A percentile compares a stretch with the other conserved stretches of the same genome.
Conservation (phyloP, 2,329 filamentous ascomycete species). For the Colletotrichum tanaceti region DNA sequence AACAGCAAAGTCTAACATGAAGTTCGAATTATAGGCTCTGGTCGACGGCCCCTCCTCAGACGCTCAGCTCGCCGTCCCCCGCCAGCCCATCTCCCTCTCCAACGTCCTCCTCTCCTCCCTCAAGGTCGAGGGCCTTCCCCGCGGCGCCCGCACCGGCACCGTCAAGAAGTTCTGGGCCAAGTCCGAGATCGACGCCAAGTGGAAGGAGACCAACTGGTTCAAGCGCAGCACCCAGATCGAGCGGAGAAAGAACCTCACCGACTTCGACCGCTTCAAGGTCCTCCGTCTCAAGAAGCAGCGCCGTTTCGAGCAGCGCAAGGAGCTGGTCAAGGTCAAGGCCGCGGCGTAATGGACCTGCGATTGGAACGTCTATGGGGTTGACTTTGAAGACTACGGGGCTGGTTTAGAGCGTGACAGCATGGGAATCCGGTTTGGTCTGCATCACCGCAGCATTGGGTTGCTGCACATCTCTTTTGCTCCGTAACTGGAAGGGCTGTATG, state of each 20-base stretch:
- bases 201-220: slow-evolving; percentile 90
- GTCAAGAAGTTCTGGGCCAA: slow-evolving; percentile 93
- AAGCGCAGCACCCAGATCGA: slow-evolving; percentile 90
- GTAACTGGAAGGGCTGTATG: slow-evolving; percentile 72
- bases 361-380: slow-evolving; percentile 38
- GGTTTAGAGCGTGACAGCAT: slow-evolving; percentile 44
- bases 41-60: slow-evolving; percentile 93
- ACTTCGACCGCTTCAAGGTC: slow-evolving; percentile 99
- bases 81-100: slow-evolving; percentile 86
- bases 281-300: slow-evolving; percentile 99
- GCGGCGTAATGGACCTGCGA: slow-evolving; percentile 69
- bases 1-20: slow-evolving; percentile 14
- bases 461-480: slow-evolving; percentile 69
- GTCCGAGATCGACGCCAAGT: slow-evolving; percentile 91
- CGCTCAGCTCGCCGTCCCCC: slow-evolving; percentile 81
- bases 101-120: slow-evolving; percentile 90
- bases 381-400: slow-evolving; percentile 41
- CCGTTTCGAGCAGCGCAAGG: slow-evolving; percentile 97
- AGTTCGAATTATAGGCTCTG: slow-evolving; percentile 75
- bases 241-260: slow-evolving; percentile 90
- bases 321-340: slow-evolving; percentile 91
- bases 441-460: slow-evolving; percentile 65
- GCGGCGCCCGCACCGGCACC: slow-evolving; percentile 82
- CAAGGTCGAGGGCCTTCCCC: slow-evolving; percentile 86
- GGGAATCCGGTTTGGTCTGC: slow-evolving; percentile 55